Percentiles rank a stretch among this genome's conserved stretches.
Evolutionary conservation across 306 rosid genomes (phyloP).

Genomic region (Medicago arabica): DNA sequence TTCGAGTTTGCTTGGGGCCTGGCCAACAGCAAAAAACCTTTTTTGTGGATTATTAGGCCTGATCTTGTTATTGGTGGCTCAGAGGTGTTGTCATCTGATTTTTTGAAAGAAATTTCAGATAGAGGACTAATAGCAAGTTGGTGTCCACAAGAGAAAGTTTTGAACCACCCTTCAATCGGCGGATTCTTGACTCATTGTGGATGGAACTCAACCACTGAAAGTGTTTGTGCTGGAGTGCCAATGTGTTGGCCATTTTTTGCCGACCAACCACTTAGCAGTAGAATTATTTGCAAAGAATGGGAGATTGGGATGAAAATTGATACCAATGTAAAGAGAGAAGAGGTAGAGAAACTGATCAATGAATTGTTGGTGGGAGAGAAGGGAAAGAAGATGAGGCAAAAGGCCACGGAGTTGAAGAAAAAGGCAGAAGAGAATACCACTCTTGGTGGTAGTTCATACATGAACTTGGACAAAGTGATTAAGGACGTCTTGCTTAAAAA

Average conservation of each 20-base stretch:
- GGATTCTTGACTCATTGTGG: slow-evolving; percentile 34
- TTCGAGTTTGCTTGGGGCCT: no score
- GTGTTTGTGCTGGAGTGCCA: slow-evolving; percentile 28
- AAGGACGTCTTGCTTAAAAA: slow-evolving; percentile 25
- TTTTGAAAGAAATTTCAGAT: slow-evolving; percentile 11
- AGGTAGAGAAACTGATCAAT: slow-evolving; percentile 26
- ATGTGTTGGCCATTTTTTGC: slow-evolving; percentile 43
- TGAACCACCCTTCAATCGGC: slow-evolving; percentile 23
- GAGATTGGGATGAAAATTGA: slow-evolving; percentile 33
- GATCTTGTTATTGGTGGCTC: slow-evolving; percentile 17
- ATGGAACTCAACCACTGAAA: slow-evolving; percentile 27
- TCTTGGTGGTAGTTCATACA: slow-evolving; percentile 26
- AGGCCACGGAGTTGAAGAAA: slow-evolving; percentile 25
- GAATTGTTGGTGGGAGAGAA: slow-evolving; percentile 39
- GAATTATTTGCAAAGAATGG: no score
- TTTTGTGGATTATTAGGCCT: no score
- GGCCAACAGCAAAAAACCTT: no score
- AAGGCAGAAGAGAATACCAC: slow-evolving; percentile 20
- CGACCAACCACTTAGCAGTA: no score
- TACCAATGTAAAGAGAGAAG: slow-evolving; percentile 30
- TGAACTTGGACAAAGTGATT: slow-evolving; percentile 37
- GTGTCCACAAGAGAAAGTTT: slow-evolving; percentile 16
- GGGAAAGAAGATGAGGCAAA: slow-evolving; percentile 39
- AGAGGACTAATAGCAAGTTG: slow-evolving; percentile 25
- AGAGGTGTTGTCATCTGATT: background rate